Base-by-base conservation (phyloP, 2,329 filamentous ascomycete genomes). In the Ambrosiella xylebori region DNA sequence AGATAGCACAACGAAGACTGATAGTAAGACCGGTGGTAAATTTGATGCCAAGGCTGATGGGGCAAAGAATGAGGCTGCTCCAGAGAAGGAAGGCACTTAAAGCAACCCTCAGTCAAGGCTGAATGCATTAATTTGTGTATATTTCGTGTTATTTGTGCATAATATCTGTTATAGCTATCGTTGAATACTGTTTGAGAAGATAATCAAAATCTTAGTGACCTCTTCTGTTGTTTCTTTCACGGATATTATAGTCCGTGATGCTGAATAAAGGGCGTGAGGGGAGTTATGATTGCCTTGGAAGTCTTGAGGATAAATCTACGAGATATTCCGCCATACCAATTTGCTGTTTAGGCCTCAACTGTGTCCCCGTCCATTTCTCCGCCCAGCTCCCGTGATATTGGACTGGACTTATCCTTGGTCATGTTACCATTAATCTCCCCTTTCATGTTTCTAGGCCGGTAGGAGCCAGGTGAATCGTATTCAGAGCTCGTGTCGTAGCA, bases 281-380 rank as follows among this genome's bases (percentile, higher is more conserved):
- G 27, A 47, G 44, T 47, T 4, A 17, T 41, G n/a, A 11, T 41
- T 7, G 40, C 40, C 2, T 41, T 41, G 40, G n/a, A 12, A 41
- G 40, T n/a, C 27, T 27, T 27, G 27, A 27, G 27, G 27, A 1
- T 27, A 3, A 27, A 27, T 27, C 27, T 27, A 27, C 27, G 5
- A 41, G 39, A 4, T 41, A 41, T 41, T n/a, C 2, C 2, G 27
- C 27, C 27, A 27, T 27, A 27, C 27, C 2, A 27, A 27, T 27
- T 27, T 5, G 27, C 27, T n/a, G 6, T 41, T 41, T 12, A 41
- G 8, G 13, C 7, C 45, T 19, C 36, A 27, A 17, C 44, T 50
- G 79, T 82, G 74, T 82, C 79, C 15, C 79, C 78, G 59, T 78
- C 77, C 77, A 82, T 79, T 72, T 82, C 79, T 55, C 78, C 79